phyloP scores from a whole-genome alignment of 192 early-diverging fungal genomes.

The Coemansia sp. region DNA sequence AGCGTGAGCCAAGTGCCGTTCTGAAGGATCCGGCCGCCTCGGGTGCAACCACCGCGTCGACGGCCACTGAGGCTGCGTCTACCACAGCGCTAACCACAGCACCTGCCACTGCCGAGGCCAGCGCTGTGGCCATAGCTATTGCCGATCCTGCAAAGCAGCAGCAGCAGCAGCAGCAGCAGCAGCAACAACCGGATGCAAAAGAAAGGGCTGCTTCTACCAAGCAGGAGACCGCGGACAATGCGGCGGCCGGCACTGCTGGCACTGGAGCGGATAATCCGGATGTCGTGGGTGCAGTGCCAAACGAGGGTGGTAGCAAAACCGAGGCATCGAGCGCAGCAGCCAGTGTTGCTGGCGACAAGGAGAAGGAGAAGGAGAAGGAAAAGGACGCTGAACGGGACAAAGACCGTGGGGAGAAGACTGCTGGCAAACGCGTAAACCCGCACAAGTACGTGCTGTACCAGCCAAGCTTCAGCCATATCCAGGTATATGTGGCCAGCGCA shows the following conservation, averaged over 20 bases:
- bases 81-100: conserved; percentile 1
- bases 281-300: background rate
- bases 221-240: conserved; percentile 1
- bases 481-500: conserved; percentile 89
- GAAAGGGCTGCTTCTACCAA: background rate
- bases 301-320: background rate
- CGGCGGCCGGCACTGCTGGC: background rate
- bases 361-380: conserved; percentile 6
- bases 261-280: background rate
- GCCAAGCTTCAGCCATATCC: conserved; percentile 87
- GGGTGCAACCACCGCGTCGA: background rate
- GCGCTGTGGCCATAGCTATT: conserved; percentile 9
- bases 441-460: conserved; percentile 95
- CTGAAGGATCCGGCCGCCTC: conserved; percentile 1
- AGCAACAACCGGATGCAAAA: conserved; percentile 1
- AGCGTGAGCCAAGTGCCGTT: conserved; percentile 41
- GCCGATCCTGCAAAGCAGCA: conserved; percentile 2
- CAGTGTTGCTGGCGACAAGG: conserved; percentile 6
- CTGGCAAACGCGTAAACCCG: conserved; percentile 61
- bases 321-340: conserved; percentile 7
- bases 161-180: no score
- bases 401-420: conserved; percentile 20
- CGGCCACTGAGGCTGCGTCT: conserved; percentile 3
- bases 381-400: conserved; percentile 16
- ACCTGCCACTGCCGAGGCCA: conserved; percentile 21